phyloP scores from a whole-genome alignment of 2,329 filamentous ascomycete genomes.

The Fusarium nisikadoi region DNA sequence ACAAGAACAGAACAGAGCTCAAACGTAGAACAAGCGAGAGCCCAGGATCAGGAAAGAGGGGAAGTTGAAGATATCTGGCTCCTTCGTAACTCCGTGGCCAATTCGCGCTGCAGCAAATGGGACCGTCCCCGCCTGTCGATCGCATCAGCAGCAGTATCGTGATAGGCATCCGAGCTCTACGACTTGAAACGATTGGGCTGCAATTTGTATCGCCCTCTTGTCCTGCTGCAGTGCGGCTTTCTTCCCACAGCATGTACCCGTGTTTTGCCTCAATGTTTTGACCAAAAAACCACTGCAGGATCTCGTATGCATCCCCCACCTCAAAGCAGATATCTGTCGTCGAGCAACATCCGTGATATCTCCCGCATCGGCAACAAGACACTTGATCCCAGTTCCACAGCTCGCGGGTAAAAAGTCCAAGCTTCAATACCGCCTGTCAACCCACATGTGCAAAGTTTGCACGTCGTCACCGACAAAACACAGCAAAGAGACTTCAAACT shows the following conservation, averaged over 20 bases:
- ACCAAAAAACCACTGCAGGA: neutral
- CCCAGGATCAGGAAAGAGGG: constrained; percentile 8
- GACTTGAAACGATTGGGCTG: constrained; percentile 21
- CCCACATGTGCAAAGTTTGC: constrained; percentile 15
- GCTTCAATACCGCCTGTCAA: constrained; percentile 7
- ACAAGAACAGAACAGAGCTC: neutral
- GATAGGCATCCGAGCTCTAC: constrained; percentile 9
- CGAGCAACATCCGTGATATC: constrained; percentile 1
- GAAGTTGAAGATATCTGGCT: constrained; percentile 1
- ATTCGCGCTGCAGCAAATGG: constrained; percentile 17
- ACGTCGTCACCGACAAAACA: constrained; percentile 48
- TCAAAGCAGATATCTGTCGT: neutral
- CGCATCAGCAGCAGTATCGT: constrained; percentile 15
- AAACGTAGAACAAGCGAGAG: neutral
- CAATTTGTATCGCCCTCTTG: neutral
- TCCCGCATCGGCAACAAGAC: constrained; percentile 15
- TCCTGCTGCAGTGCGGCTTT: neutral
- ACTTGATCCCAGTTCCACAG: constrained; percentile 19
- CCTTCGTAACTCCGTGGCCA: constrained; percentile 27
- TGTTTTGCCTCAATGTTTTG: constrained; percentile 5
- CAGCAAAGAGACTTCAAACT: neutral
- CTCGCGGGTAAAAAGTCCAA: constrained; percentile 3
- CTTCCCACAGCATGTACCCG: neutral
- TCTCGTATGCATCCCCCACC: neutral
- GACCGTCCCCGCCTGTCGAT: constrained; percentile 35